Evolutionary conservation across 2,329 filamentous ascomycete species (phyloP).

Genomic region (Sporothrix luriei): DNA sequence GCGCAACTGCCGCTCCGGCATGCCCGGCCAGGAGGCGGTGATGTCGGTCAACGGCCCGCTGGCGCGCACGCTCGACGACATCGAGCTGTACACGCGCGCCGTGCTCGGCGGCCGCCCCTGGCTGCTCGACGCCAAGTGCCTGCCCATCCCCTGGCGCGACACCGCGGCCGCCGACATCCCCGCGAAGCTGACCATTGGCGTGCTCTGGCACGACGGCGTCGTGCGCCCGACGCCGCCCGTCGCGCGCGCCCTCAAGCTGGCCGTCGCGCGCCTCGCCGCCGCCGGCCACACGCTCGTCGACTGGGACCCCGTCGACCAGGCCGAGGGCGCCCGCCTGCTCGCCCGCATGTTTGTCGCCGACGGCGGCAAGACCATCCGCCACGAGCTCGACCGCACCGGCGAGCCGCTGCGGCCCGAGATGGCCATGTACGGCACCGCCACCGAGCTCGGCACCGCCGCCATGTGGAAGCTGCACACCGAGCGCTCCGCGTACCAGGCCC

Average conservation of each 20-base stretch:
- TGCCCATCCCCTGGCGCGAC: constrained; percentile 60
- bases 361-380: constrained; percentile 42
- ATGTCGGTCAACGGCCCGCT: constrained; percentile 66
- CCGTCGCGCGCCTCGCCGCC: constrained; percentile 48
- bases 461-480: constrained; percentile 55
- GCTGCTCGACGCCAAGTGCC: constrained; percentile 58
- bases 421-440: constrained; percentile 41
- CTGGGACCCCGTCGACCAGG: constrained; percentile 51
- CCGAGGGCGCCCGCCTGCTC: constrained; percentile 45
- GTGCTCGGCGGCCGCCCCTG: constrained; percentile 59
- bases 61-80: constrained; percentile 57
- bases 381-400: constrained; percentile 40
- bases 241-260: constrained; percentile 54
- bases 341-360: constrained; percentile 54
- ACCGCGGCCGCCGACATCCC: neutral
- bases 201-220: constrained; percentile 66
- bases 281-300: constrained; percentile 58
- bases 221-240: constrained; percentile 69
- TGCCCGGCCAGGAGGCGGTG: constrained; percentile 67
- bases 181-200: constrained; percentile 55
- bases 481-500: constrained; percentile 50
- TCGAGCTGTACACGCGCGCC: constrained; percentile 57
- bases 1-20: constrained; percentile 55
- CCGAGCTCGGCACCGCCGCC: constrained; percentile 48
- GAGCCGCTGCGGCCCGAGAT: constrained; percentile 50